Evolutionary conservation across 352 stramenopile species (phyloP).

Genomic region (Pilasporangium apinafurcum): DNA sequence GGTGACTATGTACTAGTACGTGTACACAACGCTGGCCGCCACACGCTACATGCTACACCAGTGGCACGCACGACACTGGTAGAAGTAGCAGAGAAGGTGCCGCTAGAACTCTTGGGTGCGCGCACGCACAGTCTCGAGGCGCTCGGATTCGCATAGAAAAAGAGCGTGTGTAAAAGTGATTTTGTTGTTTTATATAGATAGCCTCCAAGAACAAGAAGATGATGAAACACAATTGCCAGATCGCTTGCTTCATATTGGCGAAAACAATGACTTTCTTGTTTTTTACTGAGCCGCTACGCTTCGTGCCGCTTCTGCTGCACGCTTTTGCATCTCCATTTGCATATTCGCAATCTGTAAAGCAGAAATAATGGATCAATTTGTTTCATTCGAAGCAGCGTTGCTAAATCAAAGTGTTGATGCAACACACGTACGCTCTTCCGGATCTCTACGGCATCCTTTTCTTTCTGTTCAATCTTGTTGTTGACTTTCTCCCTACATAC

Average conservation of each 20-base stretch:
- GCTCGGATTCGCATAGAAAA: slow-evolving; percentile 17
- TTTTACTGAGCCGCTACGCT: slow-evolving; percentile 31
- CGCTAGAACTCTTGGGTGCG: slow-evolving; percentile 49
- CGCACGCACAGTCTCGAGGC: slow-evolving; percentile 30
- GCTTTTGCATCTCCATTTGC: slow-evolving; percentile 88
- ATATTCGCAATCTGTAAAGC: slow-evolving; percentile 72
- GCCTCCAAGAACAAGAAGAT: too few relatives aligned
- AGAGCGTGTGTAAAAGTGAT: too few relatives aligned
- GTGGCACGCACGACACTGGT: slow-evolving; percentile 67
- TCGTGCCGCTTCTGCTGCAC: slow-evolving; percentile 66
- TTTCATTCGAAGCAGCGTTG: too few relatives aligned
- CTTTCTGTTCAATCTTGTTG: slow-evolving; percentile 83
- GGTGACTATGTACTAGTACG: slow-evolving; percentile 84
- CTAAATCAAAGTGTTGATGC: neutral
- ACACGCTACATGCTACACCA: slow-evolving; percentile 80
- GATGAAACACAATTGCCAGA: too few relatives aligned
- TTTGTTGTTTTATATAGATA: too few relatives aligned
- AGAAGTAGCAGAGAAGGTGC: slow-evolving; percentile 49
- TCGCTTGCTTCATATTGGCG: too few relatives aligned
- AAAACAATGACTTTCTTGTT: too few relatives aligned
- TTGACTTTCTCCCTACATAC: slow-evolving; percentile 75
- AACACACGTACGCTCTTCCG: slow-evolving; percentile 60
- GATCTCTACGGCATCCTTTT: slow-evolving; percentile 88
- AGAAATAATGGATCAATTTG: neutral
- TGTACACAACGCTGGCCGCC: slow-evolving; percentile 68